Evolutionary conservation across 306 rosid genomes (phyloP).

Genomic region (Arachis hypogaea): DNA sequence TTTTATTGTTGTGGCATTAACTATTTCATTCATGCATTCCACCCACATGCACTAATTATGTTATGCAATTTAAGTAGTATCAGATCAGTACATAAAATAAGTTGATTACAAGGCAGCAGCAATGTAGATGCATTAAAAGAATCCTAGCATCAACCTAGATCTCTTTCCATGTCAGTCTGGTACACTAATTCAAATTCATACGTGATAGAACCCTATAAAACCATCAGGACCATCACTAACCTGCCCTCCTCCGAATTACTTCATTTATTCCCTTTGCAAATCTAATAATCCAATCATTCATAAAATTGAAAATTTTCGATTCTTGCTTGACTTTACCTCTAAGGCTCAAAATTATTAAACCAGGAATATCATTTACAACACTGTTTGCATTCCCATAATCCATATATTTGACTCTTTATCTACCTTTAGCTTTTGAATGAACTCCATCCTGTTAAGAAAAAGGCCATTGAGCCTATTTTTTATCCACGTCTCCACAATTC

Average conservation of each 20-base stretch:
- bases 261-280: constrained; percentile 15
- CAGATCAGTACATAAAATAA: neutral
- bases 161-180: neutral
- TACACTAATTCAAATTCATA: neutral
- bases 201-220: neutral
- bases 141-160: neutral
- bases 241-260: neutral
- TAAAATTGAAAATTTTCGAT: neutral
- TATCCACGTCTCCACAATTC: neutral
- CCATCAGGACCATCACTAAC: constrained; percentile 3
- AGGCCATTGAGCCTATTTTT: neutral
- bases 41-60: neutral
- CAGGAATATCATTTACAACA: neutral
- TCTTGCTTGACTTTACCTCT: neutral
- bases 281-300: constrained; percentile 6
- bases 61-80: neutral
- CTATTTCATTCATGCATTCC: constrained; percentile 19
- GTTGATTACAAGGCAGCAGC: neutral
- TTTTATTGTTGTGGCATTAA: constrained; percentile 21
- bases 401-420: neutral
- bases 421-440: neutral
- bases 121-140: neutral
- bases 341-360: neutral
- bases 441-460: neutral
- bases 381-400: constrained; percentile 10